These are phyloP conservation scores for Aspergillus uvarum DNA, from an alignment of 2,329 filamentous ascomycete species.

Conservation along the genomic window DNA sequence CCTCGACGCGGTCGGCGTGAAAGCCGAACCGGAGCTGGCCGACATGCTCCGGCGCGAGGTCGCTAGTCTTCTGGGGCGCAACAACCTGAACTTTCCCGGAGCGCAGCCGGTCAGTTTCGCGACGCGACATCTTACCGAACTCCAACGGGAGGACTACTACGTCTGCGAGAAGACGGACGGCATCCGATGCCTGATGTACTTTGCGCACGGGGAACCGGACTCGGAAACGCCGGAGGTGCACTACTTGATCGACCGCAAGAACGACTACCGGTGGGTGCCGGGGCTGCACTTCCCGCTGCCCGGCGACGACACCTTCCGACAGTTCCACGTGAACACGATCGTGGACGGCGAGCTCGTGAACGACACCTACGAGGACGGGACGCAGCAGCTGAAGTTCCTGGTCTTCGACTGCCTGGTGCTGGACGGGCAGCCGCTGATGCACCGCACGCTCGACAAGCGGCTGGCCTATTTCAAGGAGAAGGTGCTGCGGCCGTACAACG, in stretches of 20 bases:
- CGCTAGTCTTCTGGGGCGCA: conserved; percentile 69
- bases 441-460: conserved; percentile 80
- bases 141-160: conserved; percentile 84
- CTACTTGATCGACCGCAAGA: conserved; percentile 96
- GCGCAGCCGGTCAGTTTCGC: conserved; percentile 95
- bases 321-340: conserved; percentile 77
- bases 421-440: conserved; percentile 72
- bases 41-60: conserved; percentile 69
- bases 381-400: conserved; percentile 73
- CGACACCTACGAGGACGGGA: conserved; percentile 69
- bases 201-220: conserved; percentile 56
- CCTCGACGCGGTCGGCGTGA: conserved; percentile 56
- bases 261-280: conserved; percentile 88
- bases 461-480: conserved; percentile 80
- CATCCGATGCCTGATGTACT: conserved; percentile 90
- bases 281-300: conserved; percentile 78
- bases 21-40: conserved; percentile 62
- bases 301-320: conserved; percentile 56
- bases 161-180: conserved; percentile 98
- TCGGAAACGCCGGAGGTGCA: conserved; percentile 69
- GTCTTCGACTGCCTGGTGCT: conserved; percentile 92
- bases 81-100: conserved; percentile 71
- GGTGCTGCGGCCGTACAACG: conserved; percentile 76
- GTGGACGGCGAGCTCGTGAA: conserved; percentile 92
- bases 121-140: conserved; percentile 75